phyloP scores from a whole-genome alignment of 1,139 yeast species.

The Pichia norvegensis region DNA sequence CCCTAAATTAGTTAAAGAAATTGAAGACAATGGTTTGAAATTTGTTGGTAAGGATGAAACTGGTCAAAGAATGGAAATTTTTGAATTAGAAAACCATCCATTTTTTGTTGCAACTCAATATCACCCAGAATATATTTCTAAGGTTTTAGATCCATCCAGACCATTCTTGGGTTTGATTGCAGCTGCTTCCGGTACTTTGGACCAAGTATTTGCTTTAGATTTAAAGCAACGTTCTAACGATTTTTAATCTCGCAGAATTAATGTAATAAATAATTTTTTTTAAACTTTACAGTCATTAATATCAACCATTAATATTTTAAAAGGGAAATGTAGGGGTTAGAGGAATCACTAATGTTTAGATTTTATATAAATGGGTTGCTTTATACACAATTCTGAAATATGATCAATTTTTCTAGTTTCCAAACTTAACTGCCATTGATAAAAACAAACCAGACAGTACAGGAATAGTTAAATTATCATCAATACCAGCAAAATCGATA shows the following conservation, averaged over 20 bases:
- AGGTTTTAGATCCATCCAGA: constrained; percentile 92
- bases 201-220: constrained; percentile 42
- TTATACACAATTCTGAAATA: no score
- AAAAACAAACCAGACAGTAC: constrained; percentile 30
- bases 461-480: constrained; percentile 93
- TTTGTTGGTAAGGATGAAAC: constrained; percentile 93
- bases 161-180: constrained; percentile 96
- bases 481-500: constrained; percentile 63
- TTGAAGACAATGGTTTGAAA: constrained; percentile 72
- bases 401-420: constrained; percentile 2
- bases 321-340: no score
- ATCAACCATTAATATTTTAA: no score
- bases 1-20: constrained; percentile 63
- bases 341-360: no score
- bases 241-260: constrained; percentile 21
- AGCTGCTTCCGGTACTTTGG: constrained; percentile 77
- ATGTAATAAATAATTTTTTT: not conserved
- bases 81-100: constrained; percentile 74
- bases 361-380: no score
- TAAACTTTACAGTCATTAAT: not conserved
- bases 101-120: constrained; percentile 94
- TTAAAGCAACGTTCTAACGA: constrained; percentile 25
- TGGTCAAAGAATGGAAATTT: constrained; percentile 87
- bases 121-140: constrained; percentile 95
- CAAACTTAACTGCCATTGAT: constrained; percentile 8